A percentile compares a stretch with the other conserved stretches of the same genome.
These are phyloP conservation scores for Ceratocystis colombiana DNA, from an alignment of 2,329 filamentous ascomycete genomes.

Conservation along the genomic window DNA sequence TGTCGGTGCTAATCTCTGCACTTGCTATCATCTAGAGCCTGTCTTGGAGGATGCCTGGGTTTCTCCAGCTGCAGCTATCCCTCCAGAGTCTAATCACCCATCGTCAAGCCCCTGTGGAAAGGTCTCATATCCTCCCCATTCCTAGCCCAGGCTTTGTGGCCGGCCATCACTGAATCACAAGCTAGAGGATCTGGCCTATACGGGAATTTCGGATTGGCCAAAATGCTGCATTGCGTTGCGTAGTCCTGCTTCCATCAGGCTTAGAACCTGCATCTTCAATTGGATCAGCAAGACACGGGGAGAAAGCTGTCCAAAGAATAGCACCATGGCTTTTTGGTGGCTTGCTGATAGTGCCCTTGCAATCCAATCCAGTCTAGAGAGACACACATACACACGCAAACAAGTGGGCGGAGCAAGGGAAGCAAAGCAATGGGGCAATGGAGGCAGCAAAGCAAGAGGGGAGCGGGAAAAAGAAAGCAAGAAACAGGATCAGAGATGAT, in stretches of 20 bases:
- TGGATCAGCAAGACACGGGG: neutral
- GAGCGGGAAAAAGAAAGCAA: neutral
- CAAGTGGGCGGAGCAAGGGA: neutral
- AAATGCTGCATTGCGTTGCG: conserved; percentile 5
- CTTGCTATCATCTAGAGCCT: neutral
- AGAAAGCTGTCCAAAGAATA: neutral
- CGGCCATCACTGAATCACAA: neutral
- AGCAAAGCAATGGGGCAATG: neutral
- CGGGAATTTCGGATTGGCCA: neutral
- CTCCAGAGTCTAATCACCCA: neutral
- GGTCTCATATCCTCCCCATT: conserved; percentile 9
- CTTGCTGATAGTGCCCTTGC: conserved; percentile 15
- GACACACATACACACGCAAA: neutral
- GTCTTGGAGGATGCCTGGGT: neutral
- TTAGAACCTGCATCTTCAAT: neutral
- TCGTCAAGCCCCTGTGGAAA: neutral
- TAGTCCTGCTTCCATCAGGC: neutral
- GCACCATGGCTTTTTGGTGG: conserved; percentile 1
- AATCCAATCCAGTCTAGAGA: conserved; percentile 12
- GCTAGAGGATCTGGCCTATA: neutral
- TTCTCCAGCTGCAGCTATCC: neutral
- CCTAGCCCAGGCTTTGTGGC: neutral
- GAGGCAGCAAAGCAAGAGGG: neutral
- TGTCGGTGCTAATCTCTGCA: neutral
- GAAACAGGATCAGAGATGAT: conserved; percentile 7